Evolutionary conservation across 2,329 filamentous ascomycete species (phyloP), one percentile per base, ranked within the genome.

Genomic region (Ceratocystis cacaofunesta): DNA sequence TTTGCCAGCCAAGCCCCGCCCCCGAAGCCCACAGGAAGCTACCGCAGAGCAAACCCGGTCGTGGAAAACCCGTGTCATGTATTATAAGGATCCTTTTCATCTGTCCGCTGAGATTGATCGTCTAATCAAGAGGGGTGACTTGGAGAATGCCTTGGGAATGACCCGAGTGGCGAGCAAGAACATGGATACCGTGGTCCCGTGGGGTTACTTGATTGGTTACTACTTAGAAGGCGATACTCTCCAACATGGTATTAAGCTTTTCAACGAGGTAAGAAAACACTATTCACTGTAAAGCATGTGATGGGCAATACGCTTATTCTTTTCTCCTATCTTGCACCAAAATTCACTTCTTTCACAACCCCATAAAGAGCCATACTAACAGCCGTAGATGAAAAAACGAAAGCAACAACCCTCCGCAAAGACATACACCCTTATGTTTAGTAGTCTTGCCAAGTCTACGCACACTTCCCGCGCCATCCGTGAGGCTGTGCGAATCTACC

Each of bases 351-450:
- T 48, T n/a, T 36, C 12, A 17, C 30, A 66, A 71, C 65, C 46
- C 60, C 61, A 17, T 64, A 15, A 66, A 62, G 67, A 61, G 69
- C 3, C 70, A 63, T 71, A 22, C n/a, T 66, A 64, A 36, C 57
- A 62, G 46, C 5, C 52, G 57, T 57, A 90, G 88, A 97, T 99
- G 92, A 99, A 97, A 77, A 97, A 97, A 77, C 83, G 91, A 68
- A 86, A 80, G 4, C 88, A 95, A 71, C 79, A 82, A 30, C 92
- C 94, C 0, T 92, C 92, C 72, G 82, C 84, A 2, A 83, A 87
- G 70, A 96, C 94, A 0, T 96, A 89, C 72, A 94, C 89, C 19
- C 85, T 89, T 66, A 82, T 97, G 67, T 85, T 99, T 69, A 80
- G 83, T 62, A 92, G 91, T 36, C 84, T 92, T 65, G 82, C 86